Evolutionary conservation across 2,329 filamentous ascomycete species (phyloP).

Genomic region (Furcasterigmium sp.): DNA sequence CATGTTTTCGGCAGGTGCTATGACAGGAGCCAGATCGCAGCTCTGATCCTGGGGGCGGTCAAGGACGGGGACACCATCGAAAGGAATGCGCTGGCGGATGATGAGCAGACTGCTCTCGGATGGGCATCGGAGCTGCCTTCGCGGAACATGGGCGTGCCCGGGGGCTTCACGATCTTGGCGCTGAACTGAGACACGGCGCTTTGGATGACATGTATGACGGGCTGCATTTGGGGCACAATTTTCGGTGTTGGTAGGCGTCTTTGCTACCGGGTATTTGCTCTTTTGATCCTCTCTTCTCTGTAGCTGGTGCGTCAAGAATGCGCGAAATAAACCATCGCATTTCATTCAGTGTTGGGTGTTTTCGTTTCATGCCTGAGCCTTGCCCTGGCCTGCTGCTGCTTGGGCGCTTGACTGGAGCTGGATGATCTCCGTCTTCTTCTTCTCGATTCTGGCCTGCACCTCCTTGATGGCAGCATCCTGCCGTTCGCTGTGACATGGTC

Average conservation of each 20-base stretch:
- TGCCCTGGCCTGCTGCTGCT: conserved; percentile 27
- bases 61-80: conserved; percentile 12
- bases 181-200: conserved; percentile 20
- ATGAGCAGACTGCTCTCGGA: conserved; percentile 16
- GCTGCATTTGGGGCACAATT: conserved; percentile 4
- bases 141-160: conserved; percentile 29
- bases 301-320: too few relatives aligned
- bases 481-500: conserved; percentile 20
- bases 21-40: conserved; percentile 22
- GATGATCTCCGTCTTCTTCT: conserved; percentile 55
- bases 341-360: neutral
- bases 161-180: conserved; percentile 30
- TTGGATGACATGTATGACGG: conserved; percentile 3
- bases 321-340: neutral
- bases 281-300: too few relatives aligned
- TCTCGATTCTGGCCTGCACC: conserved; percentile 50
- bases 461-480: conserved; percentile 50
- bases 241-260: conserved; percentile 11
- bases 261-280: conserved; percentile 8
- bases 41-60: conserved; percentile 23
- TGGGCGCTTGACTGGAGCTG: conserved; percentile 48
- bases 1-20: conserved; percentile 24
- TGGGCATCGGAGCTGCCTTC: conserved; percentile 22
- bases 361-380: conserved; percentile 12
- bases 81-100: conserved; percentile 6